phyloP scores from a whole-genome alignment of 352 stramenopile genomes.

The Globisporangium polare region DNA sequence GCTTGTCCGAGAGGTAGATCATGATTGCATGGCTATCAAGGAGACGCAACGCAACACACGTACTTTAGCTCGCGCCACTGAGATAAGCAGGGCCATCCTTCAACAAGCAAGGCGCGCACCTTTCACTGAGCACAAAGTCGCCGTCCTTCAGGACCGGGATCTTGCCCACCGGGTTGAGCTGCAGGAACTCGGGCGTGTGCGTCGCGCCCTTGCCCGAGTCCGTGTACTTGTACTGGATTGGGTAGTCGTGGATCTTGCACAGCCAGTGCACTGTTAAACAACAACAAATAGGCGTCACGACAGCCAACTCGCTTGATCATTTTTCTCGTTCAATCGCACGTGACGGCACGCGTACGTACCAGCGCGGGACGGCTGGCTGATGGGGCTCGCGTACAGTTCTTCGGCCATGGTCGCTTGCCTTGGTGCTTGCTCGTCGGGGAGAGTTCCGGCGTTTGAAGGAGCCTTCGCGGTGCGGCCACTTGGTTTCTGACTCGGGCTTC shows the following conservation, averaged over 20 bases:
- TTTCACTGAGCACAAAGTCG: constrained; percentile 63
- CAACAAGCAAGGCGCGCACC: constrained; percentile 21
- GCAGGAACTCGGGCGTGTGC: constrained; percentile 43
- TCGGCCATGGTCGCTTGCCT: constrained; percentile 27
- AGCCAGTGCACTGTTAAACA: constrained; percentile 56
- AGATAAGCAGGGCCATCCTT: neutral
- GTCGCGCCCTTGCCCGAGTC: constrained; percentile 49
- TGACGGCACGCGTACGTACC: constrained; percentile 19
- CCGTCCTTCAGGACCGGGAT: constrained; percentile 68
- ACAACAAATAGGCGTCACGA: neutral
- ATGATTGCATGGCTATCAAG: constrained; percentile 62
- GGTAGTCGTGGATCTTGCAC: constrained; percentile 65
- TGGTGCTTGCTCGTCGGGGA: neutral
- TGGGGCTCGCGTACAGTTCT: constrained; percentile 47
- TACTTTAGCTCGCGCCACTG: neutral
- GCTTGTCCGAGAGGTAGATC: constrained; percentile 66
- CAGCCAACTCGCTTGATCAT: too few relatives aligned
- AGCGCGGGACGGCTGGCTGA: constrained; percentile 64
- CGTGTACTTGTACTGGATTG: constrained; percentile 54
- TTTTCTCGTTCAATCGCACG: too few relatives aligned
- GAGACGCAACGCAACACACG: constrained; percentile 2
- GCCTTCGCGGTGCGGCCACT: too few relatives aligned
- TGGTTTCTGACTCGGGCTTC: neutral
- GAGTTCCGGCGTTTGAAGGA: constrained; percentile 3
- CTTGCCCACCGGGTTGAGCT: constrained; percentile 59